Conservation (phyloP, 441 rosid species). For the Erysimum cheiri region DNA sequence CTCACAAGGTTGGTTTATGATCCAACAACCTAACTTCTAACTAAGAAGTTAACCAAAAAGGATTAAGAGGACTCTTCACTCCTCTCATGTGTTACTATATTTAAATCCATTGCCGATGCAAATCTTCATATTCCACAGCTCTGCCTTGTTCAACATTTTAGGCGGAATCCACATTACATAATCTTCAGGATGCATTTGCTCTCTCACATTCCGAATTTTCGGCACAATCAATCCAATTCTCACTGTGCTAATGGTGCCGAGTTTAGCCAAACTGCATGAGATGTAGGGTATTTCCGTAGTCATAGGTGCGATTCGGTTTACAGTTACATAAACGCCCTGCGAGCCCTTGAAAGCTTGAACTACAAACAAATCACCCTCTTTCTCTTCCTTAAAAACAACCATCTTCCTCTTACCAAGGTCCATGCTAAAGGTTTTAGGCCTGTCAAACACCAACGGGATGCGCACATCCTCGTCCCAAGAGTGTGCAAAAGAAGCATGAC, state of each 20-base stretch:
- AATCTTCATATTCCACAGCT: slow-evolving; percentile 51
- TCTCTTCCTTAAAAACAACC: background rate
- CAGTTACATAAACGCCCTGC: background rate
- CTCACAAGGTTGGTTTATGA: no score
- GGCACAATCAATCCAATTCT: slow-evolving; percentile 6
- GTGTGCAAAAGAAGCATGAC: slow-evolving; percentile 48
- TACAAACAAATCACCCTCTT: slow-evolving; percentile 6
- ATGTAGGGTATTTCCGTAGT: background rate
- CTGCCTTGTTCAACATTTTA: slow-evolving; percentile 38
- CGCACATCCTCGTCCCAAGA: background rate
- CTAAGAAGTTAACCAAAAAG: background rate
- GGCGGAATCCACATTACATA: slow-evolving; percentile 4
- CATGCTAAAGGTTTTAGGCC: background rate
- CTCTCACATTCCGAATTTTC: slow-evolving; percentile 17
- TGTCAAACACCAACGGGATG: slow-evolving; percentile 2
- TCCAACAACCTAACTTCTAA: no score
- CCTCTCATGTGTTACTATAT: background rate
- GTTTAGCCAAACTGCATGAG: slow-evolving; percentile 22
- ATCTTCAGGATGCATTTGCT: background rate
- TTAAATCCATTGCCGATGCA: background rate
- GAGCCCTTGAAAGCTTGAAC: slow-evolving; percentile 2
- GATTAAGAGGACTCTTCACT: background rate
- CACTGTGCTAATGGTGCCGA: background rate
- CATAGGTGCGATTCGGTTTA: slow-evolving; percentile 23
- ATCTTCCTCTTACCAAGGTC: background rate